Base-by-base conservation (phyloP, 148 eudicot species). In the Nepenthes gracilis region DNA sequence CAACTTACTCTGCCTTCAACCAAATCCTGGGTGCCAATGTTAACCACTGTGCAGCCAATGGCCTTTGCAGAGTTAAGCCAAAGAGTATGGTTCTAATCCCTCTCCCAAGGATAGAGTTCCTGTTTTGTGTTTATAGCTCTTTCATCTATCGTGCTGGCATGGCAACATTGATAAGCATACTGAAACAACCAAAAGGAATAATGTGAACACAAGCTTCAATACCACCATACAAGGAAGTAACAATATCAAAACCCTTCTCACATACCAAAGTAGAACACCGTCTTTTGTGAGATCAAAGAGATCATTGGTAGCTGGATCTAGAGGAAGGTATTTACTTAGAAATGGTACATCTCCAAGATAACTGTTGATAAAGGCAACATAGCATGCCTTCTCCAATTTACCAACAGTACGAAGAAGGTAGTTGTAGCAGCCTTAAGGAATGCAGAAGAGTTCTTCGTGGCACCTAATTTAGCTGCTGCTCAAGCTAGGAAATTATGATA, bases 11-110 rank as follows among this genome's bases (percentile, higher is more conserved):
- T 82, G 79, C 96, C 98, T 84, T 93, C 96, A 75, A 89, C 82
- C 71, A 93, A 70, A 74, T 93, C 99, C 66, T 93, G 96, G 50
- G 89, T 81, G 49, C 99, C 99, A 78, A 93, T 89, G 68, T 93
- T 93, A 65, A 93, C 99, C 58, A 93, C 96, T 3, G 96, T 93
- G 75, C 99, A 93, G 45, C 99, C 96, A 69, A 93, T 88, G 64
- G 99, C 99, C 74, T 93, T 93, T 11, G 99, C 99, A 33, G 99
- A 93, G 77, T 93, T 93, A 52, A 93, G 95, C 64, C 99, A 93
- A 23, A 93, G 92, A 54, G 96, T 92, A 54, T 92, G 98, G 65
- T 92, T 92, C 78, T 92, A 96, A 67, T 86, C 88, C 80, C 96
- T 88, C 75, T 93, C 99, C 98, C 99, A 93, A 14, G 91, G 96